Evolutionary conservation across 371 early-diverging fungal genomes (phyloP), one percentile per base, ranked within the genome.

Genomic region (Circinella minor): DNA sequence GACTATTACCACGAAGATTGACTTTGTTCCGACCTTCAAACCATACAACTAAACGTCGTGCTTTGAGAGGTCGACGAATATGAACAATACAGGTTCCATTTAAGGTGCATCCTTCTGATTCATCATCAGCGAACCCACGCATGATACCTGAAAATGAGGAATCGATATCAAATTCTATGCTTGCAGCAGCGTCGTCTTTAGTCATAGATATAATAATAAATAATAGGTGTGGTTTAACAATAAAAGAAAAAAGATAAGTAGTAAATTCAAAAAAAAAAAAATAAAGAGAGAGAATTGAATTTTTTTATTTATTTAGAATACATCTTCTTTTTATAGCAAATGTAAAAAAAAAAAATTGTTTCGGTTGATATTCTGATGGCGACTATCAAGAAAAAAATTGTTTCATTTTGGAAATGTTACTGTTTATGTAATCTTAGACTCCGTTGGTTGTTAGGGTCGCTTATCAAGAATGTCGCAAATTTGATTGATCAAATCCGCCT

Each of bases 401-500:
- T 65, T 65, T 55, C 49, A 65, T 34, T 49, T 27, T 49, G 54
- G 10, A 14, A 15, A 37, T n/a, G 51, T 15, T 1, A 6, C 11
- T 27, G 34, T 20, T 15, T 38, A 64, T 34, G 43, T 49, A 36
- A 34, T 43, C 49, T 13, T 57, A 51, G 60, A 57, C 17, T n/a
- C 38, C 55, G 38, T 18, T 51, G 51, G 4, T 1, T 2, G 37
- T 60, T 63, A 10, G 18, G 18, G 60, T 18, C 60, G 27, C 59
- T 70, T 55, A 59, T 55, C 60, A 11, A 70, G 65, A 38, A 70
- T 49, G 9, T 65, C 46, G 67, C 67, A 61, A 7, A 89, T 79
- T 54, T 84, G 85, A 39, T 62, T 69, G 18, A 88, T 71, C 43
- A 88, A 55, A 49, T 86, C 88, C 0, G 78, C 84, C 74, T 91